Percentiles rank a stretch among this genome's conserved stretches.
Conservation (phyloP, 1,284 basidiomycete species). For the Xerocomus nothofagi region DNA sequence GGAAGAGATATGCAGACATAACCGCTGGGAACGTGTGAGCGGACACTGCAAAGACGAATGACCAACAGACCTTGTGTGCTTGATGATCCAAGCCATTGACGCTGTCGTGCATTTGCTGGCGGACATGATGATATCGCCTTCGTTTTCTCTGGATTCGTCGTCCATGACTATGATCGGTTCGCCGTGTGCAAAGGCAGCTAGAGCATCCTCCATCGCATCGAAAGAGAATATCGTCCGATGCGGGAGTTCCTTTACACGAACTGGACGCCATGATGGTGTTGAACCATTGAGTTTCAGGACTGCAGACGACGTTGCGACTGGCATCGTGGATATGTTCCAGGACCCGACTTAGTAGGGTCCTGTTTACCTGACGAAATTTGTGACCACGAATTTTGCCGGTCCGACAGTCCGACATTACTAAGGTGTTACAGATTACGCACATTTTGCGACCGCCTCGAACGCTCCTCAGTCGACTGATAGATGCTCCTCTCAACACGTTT, state of each 20-base stretch:
- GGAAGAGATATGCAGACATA: conserved; percentile 93
- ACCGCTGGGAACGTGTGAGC: conserved; percentile 56
- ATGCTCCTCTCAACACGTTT: no score
- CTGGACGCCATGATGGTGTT: conserved; percentile 22
- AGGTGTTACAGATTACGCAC: no score
- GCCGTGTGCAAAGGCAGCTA: conserved; percentile 77
- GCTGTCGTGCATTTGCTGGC: conserved; percentile 83
- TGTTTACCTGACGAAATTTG: no score
- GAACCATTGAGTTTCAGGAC: conserved; percentile 17
- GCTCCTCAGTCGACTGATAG: no score
- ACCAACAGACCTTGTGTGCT: conserved; percentile 80
- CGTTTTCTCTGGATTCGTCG: conserved; percentile 91
- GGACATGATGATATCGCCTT: conserved; percentile 90
- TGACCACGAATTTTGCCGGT: no score
- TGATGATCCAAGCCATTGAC: conserved; percentile 99
- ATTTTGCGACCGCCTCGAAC: no score
- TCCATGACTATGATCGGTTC: conserved; percentile 97
- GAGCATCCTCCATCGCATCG: conserved; percentile 78
- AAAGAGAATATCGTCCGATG: conserved; percentile 46
- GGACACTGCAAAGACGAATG: not conserved
- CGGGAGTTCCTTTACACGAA: conserved; percentile 1
- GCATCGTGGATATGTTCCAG: conserved; percentile 10
- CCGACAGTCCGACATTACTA: no score
- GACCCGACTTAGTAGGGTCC: no score
- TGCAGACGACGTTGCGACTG: not conserved